phyloP scores from a whole-genome alignment of 2,329 filamentous ascomycete genomes.

The Paecilomyces fulvus region DNA sequence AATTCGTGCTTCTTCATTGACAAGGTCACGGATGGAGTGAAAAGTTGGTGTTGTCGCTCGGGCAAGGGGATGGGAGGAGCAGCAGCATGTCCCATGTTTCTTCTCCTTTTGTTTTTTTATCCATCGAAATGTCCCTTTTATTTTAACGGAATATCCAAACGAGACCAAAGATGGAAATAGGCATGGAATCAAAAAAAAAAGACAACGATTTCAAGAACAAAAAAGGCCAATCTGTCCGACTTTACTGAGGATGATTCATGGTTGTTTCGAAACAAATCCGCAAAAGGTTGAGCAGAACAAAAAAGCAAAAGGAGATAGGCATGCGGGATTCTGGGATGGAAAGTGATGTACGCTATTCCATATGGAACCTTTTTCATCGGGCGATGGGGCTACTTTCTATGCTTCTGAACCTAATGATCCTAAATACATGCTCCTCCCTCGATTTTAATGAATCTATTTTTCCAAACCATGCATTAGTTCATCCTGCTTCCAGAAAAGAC shows the following conservation, averaged over 20 bases:
- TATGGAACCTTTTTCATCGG: not conserved
- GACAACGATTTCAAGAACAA: constrained; percentile 9
- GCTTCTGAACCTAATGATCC: not conserved
- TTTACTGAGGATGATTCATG: not conserved
- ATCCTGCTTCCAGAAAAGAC: not conserved
- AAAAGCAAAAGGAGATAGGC: not conserved
- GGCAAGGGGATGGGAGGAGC: not conserved
- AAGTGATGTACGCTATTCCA: not conserved
- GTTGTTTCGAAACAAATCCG: not conserved
- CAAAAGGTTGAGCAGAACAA: not conserved
- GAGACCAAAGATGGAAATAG: constrained; percentile 8
- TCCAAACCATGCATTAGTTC: not conserved
- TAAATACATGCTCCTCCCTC: not conserved
- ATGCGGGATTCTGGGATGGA: not conserved
- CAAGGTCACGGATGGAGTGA: not conserved
- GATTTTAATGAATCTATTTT: not conserved
- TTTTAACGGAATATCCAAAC: constrained; percentile 1
- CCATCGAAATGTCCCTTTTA: constrained; percentile 1
- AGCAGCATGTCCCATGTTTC: not conserved
- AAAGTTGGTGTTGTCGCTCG: not conserved
- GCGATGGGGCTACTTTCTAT: not conserved
- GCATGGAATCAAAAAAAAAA: constrained; percentile 12
- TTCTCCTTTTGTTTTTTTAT: constrained; percentile 1
- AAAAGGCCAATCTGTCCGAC: not conserved
- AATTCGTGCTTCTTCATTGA: constrained; percentile 25